Evolutionary conservation across 2,329 filamentous ascomycete species (phyloP).

Genomic region (Cladophialophora carrionii): DNA sequence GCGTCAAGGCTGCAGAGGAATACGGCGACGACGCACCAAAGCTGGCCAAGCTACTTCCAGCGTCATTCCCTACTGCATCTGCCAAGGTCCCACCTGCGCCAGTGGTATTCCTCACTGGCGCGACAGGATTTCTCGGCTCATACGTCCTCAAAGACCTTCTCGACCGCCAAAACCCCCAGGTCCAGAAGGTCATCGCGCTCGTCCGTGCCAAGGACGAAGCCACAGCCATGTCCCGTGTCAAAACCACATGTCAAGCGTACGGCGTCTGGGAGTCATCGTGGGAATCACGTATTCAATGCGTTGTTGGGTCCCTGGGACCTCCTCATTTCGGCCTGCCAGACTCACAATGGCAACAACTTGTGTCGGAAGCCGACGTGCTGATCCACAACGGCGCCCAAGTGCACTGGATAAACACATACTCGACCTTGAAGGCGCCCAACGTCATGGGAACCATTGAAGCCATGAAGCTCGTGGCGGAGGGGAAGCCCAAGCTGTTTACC

Average conservation of each 20-base stretch:
- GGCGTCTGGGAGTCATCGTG: constrained; percentile 76
- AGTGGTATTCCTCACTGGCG: constrained; percentile 82
- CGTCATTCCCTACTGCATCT: constrained; percentile 43
- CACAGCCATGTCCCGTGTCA: constrained; percentile 67
- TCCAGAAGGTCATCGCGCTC: constrained; percentile 69
- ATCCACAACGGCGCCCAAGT: constrained; percentile 80
- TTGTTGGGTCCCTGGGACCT: constrained; percentile 74
- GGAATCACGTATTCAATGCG: constrained; percentile 65
- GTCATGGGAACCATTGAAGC: constrained; percentile 79
- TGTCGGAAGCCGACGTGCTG: constrained; percentile 69
- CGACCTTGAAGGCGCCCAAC: constrained; percentile 71
- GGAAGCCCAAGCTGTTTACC: constrained; percentile 75
- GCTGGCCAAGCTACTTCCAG: constrained; percentile 55
- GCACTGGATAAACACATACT: constrained; percentile 81
- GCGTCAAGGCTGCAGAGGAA: constrained; percentile 47
- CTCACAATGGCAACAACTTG: constrained; percentile 66
- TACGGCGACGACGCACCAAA: constrained; percentile 56
- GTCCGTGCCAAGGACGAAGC: constrained; percentile 69
- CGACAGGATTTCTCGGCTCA: constrained; percentile 85
- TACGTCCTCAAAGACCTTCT: constrained; percentile 79
- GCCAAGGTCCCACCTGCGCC: constrained; percentile 43
- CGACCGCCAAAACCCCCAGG: constrained; percentile 57
- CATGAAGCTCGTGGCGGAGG: constrained; percentile 73
- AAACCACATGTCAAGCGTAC: constrained; percentile 71
- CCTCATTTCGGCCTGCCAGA: constrained; percentile 73